phyloP scores from a whole-genome alignment of 208 protist genomes.

The Phytomonas serpens region DNA sequence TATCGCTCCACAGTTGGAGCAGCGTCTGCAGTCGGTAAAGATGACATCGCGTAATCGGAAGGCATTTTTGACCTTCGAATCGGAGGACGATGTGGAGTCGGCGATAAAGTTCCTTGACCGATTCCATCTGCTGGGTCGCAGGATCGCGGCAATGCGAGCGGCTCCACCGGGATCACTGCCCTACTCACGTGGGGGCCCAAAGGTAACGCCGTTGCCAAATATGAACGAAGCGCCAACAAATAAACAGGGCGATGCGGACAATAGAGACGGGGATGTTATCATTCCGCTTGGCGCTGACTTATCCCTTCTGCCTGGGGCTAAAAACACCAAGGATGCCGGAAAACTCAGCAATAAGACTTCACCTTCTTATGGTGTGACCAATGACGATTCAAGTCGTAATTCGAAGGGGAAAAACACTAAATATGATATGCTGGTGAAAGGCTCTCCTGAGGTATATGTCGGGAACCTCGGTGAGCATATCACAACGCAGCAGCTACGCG shows the following conservation, averaged over 20 bases:
- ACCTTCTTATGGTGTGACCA: slow-evolving; percentile 1
- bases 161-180: slow-evolving; percentile 75
- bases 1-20: slow-evolving; percentile 77
- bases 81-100: slow-evolving; percentile 51
- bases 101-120: slow-evolving; percentile 81
- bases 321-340: background rate
- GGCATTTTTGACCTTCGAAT: slow-evolving; percentile 80
- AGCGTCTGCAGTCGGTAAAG: slow-evolving; percentile 82
- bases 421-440: slow-evolving; percentile 78
- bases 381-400: slow-evolving; percentile 22
- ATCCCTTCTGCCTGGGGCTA: background rate
- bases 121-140: slow-evolving; percentile 72
- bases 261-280: slow-evolving; percentile 18
- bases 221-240: background rate
- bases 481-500: slow-evolving; percentile 64
- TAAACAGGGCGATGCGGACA: slow-evolving; percentile 1
- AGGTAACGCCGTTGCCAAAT: background rate
- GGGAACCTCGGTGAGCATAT: slow-evolving; percentile 74
- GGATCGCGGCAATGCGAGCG: slow-evolving; percentile 52
- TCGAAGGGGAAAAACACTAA: slow-evolving; percentile 65
- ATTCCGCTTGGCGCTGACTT: slow-evolving; percentile 19
- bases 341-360: background rate
- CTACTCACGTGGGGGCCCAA: slow-evolving; percentile 41
- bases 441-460: slow-evolving; percentile 69
- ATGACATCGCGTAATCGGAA: slow-evolving; percentile 88